Conservation (phyloP, 2,329 filamentous ascomycete species). For the Dichotomopilus funicola region DNA sequence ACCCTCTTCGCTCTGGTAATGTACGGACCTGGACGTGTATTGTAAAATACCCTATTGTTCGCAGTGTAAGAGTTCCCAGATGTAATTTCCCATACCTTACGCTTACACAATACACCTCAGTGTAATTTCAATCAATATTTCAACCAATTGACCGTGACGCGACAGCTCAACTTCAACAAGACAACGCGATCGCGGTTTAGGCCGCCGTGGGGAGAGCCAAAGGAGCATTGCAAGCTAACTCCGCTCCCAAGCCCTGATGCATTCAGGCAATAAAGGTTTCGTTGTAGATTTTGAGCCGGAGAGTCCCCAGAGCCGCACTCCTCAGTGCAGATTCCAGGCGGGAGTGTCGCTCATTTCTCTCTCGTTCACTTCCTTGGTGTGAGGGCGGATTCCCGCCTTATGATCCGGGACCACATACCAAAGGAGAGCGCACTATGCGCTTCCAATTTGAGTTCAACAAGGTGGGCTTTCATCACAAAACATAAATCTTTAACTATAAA, state of each 20-base stretch:
- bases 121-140: neutral
- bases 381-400: too few relatives aligned
- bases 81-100: too few relatives aligned
- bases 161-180: neutral
- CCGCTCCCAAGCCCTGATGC: neutral
- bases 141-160: neutral
- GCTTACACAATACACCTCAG: too few relatives aligned
- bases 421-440: neutral
- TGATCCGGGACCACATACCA: neutral
- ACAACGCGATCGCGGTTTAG: neutral
- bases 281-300: neutral
- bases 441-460: neutral
- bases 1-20: too few relatives aligned
- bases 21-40: too few relatives aligned
- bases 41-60: too few relatives aligned
- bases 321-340: neutral
- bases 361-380: neutral
- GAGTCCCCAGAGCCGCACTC: neutral
- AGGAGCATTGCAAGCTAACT: neutral
- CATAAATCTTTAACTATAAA: neutral
- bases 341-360: neutral
- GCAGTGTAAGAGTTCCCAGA: too few relatives aligned
- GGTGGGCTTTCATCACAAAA: constrained; percentile 5
- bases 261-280: neutral
- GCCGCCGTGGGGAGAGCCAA: neutral